A percentile compares a stretch with the other conserved stretches of the same genome.
phyloP scores from a whole-genome alignment of 768 basidiomycete genomes.

The Leccinum disarticulatum region DNA sequence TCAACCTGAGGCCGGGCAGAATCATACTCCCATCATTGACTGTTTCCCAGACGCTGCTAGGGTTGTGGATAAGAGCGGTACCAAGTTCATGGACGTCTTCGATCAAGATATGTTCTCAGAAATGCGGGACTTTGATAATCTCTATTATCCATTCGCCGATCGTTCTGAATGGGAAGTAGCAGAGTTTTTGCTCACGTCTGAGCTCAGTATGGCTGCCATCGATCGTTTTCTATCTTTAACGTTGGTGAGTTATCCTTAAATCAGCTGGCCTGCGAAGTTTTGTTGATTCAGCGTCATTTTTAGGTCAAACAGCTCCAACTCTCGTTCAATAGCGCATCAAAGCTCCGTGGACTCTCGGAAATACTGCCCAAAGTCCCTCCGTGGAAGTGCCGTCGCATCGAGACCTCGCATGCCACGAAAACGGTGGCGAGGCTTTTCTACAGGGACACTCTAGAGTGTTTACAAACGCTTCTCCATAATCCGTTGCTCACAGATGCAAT shows the following conservation, averaged over 20 bases:
- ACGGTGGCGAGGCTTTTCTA: not conserved
- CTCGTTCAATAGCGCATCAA: constrained; percentile 18
- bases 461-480: not conserved
- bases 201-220: not conserved
- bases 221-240: not conserved
- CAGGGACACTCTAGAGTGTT: not conserved
- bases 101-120: not conserved
- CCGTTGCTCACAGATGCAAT: constrained; percentile 6
- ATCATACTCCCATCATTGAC: not conserved
- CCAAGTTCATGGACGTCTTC: not conserved
- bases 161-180: not conserved
- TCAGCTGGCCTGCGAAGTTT: not conserved
- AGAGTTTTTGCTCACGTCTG: not conserved
- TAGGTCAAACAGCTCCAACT: constrained; percentile 20
- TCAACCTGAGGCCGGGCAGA: not conserved
- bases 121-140: not conserved
- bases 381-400: not conserved
- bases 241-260: not conserved
- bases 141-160: too few relatives aligned
- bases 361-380: not conserved
- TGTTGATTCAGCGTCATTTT: not conserved
- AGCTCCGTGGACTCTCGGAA: constrained; percentile 1
- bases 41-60: not conserved
- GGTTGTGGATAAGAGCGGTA: not conserved
- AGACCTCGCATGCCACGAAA: not conserved